These are phyloP conservation scores for Pseudodiploospora longispora DNA, from an alignment of 2,329 filamentous ascomycete species.

Conservation along the genomic window DNA sequence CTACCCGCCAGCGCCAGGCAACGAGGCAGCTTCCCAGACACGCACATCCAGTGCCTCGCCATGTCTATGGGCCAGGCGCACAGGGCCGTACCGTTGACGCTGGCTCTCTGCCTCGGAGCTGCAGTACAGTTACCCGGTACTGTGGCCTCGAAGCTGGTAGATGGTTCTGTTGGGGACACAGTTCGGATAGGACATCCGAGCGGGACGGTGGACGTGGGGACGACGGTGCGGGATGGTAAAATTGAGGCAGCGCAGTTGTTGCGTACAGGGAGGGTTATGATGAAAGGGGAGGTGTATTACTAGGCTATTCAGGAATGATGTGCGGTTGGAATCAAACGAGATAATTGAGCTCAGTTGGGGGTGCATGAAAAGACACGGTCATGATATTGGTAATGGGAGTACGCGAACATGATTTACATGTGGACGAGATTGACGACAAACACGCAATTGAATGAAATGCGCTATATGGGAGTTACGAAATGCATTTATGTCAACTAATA, in stretches of 20 bases:
- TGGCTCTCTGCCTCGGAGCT: constrained; percentile 43
- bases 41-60: constrained; percentile 38
- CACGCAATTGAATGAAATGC: too few species aligned
- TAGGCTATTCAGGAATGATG: constrained; percentile 9
- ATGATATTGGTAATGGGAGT: too few species aligned
- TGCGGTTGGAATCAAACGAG: background rate
- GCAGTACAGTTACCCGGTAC: constrained; percentile 39
- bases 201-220: constrained; percentile 38
- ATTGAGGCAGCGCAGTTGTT: constrained; percentile 37
- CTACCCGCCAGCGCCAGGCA: constrained; percentile 24
- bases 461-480: too few species aligned
- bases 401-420: too few species aligned
- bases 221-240: constrained; percentile 28
- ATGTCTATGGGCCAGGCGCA: constrained; percentile 50
- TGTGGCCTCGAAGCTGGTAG: constrained; percentile 27
- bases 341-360: too few species aligned
- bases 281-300: constrained; percentile 42
- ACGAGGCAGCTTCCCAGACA: constrained; percentile 10
- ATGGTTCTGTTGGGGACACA: constrained; percentile 13
- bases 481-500: too few species aligned
- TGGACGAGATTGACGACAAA: too few species aligned
- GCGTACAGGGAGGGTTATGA: constrained; percentile 40
- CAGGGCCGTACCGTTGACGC: constrained; percentile 47
- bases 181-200: constrained; percentile 40
- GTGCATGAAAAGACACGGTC: too few species aligned